Evolutionary conservation across 2,329 filamentous ascomycete species (phyloP), one percentile per base, ranked within the genome.

Genomic region (Xylariales sp.): DNA sequence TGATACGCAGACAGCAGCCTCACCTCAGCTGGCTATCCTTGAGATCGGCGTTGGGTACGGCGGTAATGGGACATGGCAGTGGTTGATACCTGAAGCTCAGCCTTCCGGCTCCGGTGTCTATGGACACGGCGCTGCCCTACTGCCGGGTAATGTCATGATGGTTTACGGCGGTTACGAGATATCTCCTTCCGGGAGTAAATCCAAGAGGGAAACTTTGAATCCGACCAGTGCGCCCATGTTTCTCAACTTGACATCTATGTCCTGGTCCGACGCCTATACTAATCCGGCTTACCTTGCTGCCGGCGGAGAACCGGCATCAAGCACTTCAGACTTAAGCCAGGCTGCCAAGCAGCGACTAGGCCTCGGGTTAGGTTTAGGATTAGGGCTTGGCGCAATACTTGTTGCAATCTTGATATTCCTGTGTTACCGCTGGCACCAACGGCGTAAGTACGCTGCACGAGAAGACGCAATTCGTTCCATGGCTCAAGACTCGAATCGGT

Each of bases 11-110:
- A 84, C 81, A 22, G 77, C 90, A 1, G 93, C 93, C 0, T 71
- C 82, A 21, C 93, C 93, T 1, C 88, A 95, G 57, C 69, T 97
- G 19, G 86, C 80, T 0, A 65, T 96, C 3, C 68, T 97, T 3
- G 71, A 87, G 44, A 71, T 96, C 43, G 87, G 84, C 5, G 75
- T 82, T 46, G 82, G 82, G 4, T 93, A 87, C 56, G 85, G 82
- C 7, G 80, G 78, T 2, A 79, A 78, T 48, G 81, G 78, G 10
- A 70, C 78, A 22, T 91, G 87, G 87, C 64, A 70, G 47, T 93
- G 87, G 86, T 70, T 66, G 1, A 65, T 85, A 1, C 86, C 86
- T 0, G 55, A 65, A 0, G 55, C 68, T 4, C 73, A 74, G 56
- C 74, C 67, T 2, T 56, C 60, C 11, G 67, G 58, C 0, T 41